These are phyloP conservation scores for Sugiyamaella pinicola DNA, from an alignment of 1,139 yeast species.

Conservation along the genomic window DNA sequence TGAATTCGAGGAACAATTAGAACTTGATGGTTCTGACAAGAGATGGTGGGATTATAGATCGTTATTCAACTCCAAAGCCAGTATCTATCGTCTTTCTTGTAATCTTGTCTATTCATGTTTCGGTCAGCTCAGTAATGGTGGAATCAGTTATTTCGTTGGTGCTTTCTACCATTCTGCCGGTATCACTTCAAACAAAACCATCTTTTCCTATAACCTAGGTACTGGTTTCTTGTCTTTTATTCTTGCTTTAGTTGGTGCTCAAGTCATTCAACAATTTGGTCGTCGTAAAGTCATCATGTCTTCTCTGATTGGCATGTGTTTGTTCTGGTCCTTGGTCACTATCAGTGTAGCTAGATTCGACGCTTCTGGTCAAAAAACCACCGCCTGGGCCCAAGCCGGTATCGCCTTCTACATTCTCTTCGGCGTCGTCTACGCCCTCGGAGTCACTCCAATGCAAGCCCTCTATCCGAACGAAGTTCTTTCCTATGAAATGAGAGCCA, in stretches of 20 bases:
- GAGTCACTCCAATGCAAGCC: constrained; percentile 31
- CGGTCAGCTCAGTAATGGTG: constrained; percentile 26
- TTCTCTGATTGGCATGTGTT: constrained; percentile 23
- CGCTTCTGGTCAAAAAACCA: constrained; percentile 23
- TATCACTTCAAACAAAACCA: constrained; percentile 23
- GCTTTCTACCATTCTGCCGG: constrained; percentile 30
- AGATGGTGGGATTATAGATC: constrained; percentile 39
- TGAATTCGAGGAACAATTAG: constrained; percentile 29
- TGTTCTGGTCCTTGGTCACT: constrained; percentile 29
- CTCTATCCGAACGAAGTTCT: constrained; percentile 44
- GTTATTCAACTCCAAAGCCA: constrained; percentile 43
- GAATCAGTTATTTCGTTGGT: constrained; percentile 29
- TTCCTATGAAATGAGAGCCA: constrained; percentile 45
- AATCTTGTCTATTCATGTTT: constrained; percentile 25
- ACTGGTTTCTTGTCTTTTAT: constrained; percentile 23
- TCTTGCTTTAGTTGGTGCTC: constrained; percentile 28
- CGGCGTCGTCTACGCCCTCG: constrained; percentile 23
- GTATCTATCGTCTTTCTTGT: constrained; percentile 40
- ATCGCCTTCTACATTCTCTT: constrained; percentile 32
- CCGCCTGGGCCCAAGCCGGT: constrained; percentile 29
- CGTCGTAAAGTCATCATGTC: constrained; percentile 25
- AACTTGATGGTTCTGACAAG: constrained; percentile 28
- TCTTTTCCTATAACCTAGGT: constrained; percentile 26
- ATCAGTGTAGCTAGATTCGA: constrained; percentile 29
- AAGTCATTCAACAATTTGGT: constrained; percentile 26